A percentile compares a stretch with the other conserved stretches of the same genome.
phyloP scores from a whole-genome alignment of 306 rosid species.

The Mimosa pudica region DNA sequence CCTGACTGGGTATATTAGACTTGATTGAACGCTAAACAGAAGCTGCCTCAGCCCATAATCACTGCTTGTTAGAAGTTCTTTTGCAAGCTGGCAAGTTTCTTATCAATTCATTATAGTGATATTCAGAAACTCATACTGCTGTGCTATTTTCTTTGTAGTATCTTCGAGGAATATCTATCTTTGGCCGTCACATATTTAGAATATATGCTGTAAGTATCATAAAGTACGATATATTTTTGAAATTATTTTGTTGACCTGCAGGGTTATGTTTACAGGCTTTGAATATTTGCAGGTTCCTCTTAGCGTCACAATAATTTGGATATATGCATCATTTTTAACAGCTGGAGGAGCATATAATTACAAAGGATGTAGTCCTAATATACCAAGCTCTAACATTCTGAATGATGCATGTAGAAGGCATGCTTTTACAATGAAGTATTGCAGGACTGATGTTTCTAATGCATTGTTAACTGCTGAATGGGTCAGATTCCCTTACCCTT shows the following conservation, averaged over 20 bases:
- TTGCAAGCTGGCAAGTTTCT: constrained; percentile 8
- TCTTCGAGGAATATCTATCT: constrained; percentile 84
- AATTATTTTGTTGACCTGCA: constrained; percentile 2
- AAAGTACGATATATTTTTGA: constrained; percentile 27
- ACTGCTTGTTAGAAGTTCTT: neutral
- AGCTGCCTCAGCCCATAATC: neutral
- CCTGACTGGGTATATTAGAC: neutral
- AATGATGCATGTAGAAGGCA: constrained; percentile 80
- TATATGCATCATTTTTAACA: constrained; percentile 84
- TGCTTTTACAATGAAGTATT: constrained; percentile 75
- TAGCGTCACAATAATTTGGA: constrained; percentile 74
- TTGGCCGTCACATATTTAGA: constrained; percentile 69
- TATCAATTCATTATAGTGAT: constrained; percentile 33
- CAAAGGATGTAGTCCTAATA: constrained; percentile 73
- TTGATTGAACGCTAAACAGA: neutral
- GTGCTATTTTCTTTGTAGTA: constrained; percentile 48
- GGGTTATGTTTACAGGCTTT: constrained; percentile 22
- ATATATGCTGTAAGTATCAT: constrained; percentile 78
- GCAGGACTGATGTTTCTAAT: constrained; percentile 81
- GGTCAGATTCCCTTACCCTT: constrained; percentile 80
- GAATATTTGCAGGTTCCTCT: constrained; percentile 77
- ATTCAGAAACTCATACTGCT: constrained; percentile 34
- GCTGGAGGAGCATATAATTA: constrained; percentile 90
- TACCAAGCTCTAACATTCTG: constrained; percentile 89
- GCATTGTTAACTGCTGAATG: constrained; percentile 74